Evolutionary conservation across 345 rosid species (phyloP).

Genomic region (Moringa oleifera): DNA sequence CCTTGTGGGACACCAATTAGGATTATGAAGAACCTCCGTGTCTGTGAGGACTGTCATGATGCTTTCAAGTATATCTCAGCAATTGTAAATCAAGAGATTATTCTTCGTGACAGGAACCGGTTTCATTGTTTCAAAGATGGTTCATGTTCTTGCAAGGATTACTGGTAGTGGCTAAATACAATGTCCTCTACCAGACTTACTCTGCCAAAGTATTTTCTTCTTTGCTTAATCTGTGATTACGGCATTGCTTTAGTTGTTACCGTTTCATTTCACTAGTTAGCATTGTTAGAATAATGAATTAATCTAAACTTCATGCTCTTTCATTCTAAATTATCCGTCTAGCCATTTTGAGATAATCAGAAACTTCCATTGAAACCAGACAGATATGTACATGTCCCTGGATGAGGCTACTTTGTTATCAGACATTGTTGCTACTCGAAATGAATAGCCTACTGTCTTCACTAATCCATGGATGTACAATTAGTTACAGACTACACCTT

Average conservation of each 20-base stretch:
- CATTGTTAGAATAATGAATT: no score
- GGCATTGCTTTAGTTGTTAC: no score
- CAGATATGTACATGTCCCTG: background rate
- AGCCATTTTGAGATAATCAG: no score
- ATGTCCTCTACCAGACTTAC: background rate
- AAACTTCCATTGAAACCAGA: background rate
- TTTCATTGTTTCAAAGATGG: constrained; percentile 53
- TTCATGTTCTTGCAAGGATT: constrained; percentile 47
- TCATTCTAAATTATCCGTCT: no score
- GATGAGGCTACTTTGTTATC: background rate
- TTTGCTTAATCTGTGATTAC: no score
- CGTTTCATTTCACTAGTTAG: no score
- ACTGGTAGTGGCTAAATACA: constrained; percentile 43
- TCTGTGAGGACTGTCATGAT: constrained; percentile 48
- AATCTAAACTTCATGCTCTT: no score
- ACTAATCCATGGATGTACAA: no score
- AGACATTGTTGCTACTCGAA: background rate
- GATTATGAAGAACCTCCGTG: constrained; percentile 54
- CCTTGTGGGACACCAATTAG: constrained; percentile 33
- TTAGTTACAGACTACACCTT: background rate
- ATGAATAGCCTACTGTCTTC: background rate
- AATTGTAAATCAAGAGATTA: constrained; percentile 33
- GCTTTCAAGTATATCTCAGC: constrained; percentile 41
- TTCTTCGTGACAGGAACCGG: constrained; percentile 49
- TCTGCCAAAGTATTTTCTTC: no score